Conservation (phyloP, 192 early-diverging fungal species). For the Coemansia sp. region DNA sequence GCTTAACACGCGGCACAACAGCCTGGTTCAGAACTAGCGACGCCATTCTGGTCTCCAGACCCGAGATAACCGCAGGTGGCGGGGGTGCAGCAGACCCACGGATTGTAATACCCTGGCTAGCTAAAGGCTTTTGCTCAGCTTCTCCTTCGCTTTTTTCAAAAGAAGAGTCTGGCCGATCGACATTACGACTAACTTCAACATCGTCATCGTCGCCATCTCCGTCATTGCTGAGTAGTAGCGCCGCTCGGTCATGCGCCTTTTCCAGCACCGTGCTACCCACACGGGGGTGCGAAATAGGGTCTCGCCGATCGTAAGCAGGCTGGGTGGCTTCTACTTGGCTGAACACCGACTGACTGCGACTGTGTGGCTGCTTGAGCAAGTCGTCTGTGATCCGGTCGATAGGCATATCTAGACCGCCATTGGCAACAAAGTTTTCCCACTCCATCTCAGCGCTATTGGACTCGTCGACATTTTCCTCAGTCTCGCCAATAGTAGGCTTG, state of each 20-base stretch:
- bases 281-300: not conserved
- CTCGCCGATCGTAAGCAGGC: not conserved
- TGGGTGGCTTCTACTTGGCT: conserved; percentile 1
- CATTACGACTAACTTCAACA: conserved; percentile 3
- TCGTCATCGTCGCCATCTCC: conserved; percentile 33
- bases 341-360: conserved; percentile 1
- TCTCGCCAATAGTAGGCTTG: conserved; percentile 9
- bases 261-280: not conserved
- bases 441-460: conserved; percentile 35
- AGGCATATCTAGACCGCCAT: conserved; percentile 53
- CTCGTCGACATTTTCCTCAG: conserved; percentile 18
- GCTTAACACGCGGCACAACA: conserved; percentile 8
- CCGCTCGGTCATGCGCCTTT: conserved; percentile 18
- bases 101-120: conserved; percentile 21
- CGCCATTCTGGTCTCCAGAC: conserved; percentile 6
- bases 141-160: conserved; percentile 1
- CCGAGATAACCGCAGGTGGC: not conserved
- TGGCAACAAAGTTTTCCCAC: conserved; percentile 59
- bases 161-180: conserved; percentile 4
- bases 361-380: conserved; percentile 35
- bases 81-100: conserved; percentile 30
- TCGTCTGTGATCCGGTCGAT: conserved; percentile 53
- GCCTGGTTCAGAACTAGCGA: conserved; percentile 16
- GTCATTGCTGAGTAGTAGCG: conserved; percentile 19
- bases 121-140: not conserved